Base-by-base conservation (phyloP, 768 basidiomycete genomes). In the Cystobasidiopsis lactophilus region DNA sequence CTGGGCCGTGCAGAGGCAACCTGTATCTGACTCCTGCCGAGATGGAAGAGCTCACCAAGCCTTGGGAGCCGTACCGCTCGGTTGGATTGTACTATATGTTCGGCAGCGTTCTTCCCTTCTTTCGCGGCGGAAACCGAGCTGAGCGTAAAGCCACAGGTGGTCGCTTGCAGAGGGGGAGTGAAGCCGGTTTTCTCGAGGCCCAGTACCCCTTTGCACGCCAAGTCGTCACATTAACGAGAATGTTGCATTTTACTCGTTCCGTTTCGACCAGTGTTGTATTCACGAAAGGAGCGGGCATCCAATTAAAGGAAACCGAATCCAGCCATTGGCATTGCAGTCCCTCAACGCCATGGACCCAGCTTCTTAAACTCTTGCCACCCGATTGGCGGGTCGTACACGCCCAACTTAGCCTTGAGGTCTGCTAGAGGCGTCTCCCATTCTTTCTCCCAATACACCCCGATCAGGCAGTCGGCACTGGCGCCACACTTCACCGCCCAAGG, bases 401-500 rank as follows among this genome's bases (percentile, higher is more conserved):
- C 83, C 21, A 93, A 70, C 63, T 93, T 85, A 57, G 69, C 73
- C 69, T 85, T 80, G 69, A 98, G 72, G 46, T 85, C 83, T 1
- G 75, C 77, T 1, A 91, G 66, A 55, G 81, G 73, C 66, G 84
- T 78, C 49, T 76, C 76, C 91, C 89, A 96, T 50, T 88, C 70
- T 66, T 85, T 74, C 67, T 96, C 93, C 91, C 93, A 96, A 62
- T 89, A 89, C 1, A 96, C 79, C 1, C 80, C 80, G 50, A 95
- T 81, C 55, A 96, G 66, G 62, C 79, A 81, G 60, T 71, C 72
- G 1, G 81, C 76, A 56, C 71, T 75, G 26, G 77, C 73, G 1
- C 89, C 93, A 54, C 80, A 85, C 58, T 76, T 76, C 55, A 93
- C 66, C 13, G 88, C 89, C 91, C 91, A 96, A 0, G 85, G 82